These are phyloP conservation scores for Gynochthodes officinalis DNA, from an alignment of 257 asterid species.

Conservation along the genomic window DNA sequence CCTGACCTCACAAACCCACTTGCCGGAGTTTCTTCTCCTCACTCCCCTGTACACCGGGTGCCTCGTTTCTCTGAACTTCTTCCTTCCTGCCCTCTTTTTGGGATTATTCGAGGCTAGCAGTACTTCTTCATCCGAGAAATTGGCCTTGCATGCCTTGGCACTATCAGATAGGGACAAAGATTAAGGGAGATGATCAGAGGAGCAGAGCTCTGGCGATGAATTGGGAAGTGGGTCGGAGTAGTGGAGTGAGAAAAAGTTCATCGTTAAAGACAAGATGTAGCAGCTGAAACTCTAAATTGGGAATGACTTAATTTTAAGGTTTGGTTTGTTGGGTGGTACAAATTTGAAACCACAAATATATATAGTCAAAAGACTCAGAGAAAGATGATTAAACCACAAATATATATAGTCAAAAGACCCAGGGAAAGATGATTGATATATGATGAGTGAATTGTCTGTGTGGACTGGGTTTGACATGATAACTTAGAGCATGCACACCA, in stretches of 20 bases:
- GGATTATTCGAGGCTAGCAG: slow-evolving; percentile 57
- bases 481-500: no score
- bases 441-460: no score
- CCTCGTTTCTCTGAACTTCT: slow-evolving; percentile 61
- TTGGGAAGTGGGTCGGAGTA: slow-evolving; percentile 14
- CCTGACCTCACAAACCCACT: slow-evolving; percentile 69
- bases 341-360: no score
- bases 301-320: no score
- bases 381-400: no score
- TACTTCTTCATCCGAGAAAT: slow-evolving; percentile 24
- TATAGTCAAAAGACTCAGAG: no score
- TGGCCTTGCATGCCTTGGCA: neutral
- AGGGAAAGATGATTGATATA: no score
- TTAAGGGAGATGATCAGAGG: slow-evolving; percentile 6
- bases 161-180: slow-evolving; percentile 23
- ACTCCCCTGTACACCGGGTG: slow-evolving; percentile 72
- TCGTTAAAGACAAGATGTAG: neutral
- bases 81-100: slow-evolving; percentile 56
- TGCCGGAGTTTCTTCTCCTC: slow-evolving; percentile 48
- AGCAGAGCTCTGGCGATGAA: neutral
- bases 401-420: no score
- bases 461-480: no score
- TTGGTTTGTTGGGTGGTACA: no score
- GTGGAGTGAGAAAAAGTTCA: slow-evolving; percentile 10
- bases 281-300: no score